phyloP scores from a whole-genome alignment of 2,329 filamentous ascomycete genomes.

The Tolypocladium nubicola region DNA sequence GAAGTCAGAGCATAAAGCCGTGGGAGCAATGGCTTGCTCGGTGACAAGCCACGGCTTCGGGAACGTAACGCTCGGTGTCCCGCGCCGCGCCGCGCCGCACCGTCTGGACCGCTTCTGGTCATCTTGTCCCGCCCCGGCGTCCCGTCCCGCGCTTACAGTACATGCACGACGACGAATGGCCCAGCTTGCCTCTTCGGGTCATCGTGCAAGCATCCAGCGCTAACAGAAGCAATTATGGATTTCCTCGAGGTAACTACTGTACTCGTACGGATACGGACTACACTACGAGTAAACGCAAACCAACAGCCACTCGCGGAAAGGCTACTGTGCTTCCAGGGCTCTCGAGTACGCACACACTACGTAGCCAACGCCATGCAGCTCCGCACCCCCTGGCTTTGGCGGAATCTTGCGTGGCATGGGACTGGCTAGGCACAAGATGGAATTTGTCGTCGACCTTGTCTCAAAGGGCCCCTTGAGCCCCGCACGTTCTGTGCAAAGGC shows the following conservation, averaged over 20 bases:
- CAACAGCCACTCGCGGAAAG: neutral
- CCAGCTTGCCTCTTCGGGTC: neutral
- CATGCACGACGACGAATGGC: neutral
- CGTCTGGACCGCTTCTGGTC: neutral
- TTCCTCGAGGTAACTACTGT: slow-evolving; percentile 18
- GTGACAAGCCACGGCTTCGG: neutral
- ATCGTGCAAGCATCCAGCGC: neutral
- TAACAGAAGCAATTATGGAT: slow-evolving; percentile 20
- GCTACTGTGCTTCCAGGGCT: neutral
- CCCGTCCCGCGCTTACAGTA: neutral
- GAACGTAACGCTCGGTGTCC: neutral
- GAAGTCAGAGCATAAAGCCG: neutral
- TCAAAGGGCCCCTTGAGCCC: neutral
- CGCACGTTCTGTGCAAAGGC: neutral
- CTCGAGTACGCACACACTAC: neutral
- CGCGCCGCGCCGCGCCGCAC: neutral
- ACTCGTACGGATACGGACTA: neutral
- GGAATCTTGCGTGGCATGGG: neutral
- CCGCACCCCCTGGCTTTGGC: neutral
- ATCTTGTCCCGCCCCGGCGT: neutral
- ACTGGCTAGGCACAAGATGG: neutral
- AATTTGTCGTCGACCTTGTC: neutral
- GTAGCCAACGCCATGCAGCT: neutral
- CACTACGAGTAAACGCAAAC: slow-evolving; percentile 7
- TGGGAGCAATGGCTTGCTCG: neutral